Evolutionary conservation across 1,139 yeast species (phyloP).

Genomic region (Taphrina betulina): DNA sequence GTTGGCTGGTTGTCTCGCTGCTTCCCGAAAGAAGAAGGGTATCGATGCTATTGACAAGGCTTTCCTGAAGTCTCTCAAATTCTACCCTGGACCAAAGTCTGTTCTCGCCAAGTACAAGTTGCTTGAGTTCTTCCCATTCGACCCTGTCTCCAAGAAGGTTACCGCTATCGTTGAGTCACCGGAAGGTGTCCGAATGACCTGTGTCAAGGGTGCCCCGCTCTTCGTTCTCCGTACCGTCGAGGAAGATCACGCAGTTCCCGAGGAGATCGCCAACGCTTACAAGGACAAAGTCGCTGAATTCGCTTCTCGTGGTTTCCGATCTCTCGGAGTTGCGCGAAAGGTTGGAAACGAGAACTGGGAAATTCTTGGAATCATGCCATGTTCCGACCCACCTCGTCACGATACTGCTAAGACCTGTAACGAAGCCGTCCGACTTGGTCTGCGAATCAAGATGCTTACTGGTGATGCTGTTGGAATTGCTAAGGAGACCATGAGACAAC

Average conservation of each 20-base stretch:
- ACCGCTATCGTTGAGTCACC: constrained; percentile 68
- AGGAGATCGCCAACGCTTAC: constrained; percentile 62
- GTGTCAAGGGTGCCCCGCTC: constrained; percentile 73
- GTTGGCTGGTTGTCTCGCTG: constrained; percentile 98
- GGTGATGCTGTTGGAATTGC: constrained; percentile 79
- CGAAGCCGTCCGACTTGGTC: constrained; percentile 66
- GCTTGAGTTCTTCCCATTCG: constrained; percentile 67
- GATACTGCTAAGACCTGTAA: constrained; percentile 68
- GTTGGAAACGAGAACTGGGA: constrained; percentile 73
- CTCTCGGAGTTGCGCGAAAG: constrained; percentile 72
- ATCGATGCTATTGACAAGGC: constrained; percentile 97
- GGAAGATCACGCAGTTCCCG: constrained; percentile 67
- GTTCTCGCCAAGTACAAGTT: constrained; percentile 67
- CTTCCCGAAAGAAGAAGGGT: constrained; percentile 98
- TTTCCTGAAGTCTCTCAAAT: constrained; percentile 77
- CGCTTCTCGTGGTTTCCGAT: constrained; percentile 72
- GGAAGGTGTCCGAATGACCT: constrained; percentile 63
- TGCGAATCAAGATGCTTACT: constrained; percentile 68
- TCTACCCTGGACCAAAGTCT: constrained; percentile 63
- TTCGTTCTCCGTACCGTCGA: constrained; percentile 69
- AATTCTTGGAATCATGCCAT: constrained; percentile 70
- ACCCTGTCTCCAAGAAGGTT: constrained; percentile 71
- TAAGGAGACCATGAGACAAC: constrained; percentile 68
- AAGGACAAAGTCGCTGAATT: constrained; percentile 70
- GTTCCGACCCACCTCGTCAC: constrained; percentile 74